phyloP scores from a whole-genome alignment of 2,329 filamentous ascomycete species.

The Thelonectria olida region DNA sequence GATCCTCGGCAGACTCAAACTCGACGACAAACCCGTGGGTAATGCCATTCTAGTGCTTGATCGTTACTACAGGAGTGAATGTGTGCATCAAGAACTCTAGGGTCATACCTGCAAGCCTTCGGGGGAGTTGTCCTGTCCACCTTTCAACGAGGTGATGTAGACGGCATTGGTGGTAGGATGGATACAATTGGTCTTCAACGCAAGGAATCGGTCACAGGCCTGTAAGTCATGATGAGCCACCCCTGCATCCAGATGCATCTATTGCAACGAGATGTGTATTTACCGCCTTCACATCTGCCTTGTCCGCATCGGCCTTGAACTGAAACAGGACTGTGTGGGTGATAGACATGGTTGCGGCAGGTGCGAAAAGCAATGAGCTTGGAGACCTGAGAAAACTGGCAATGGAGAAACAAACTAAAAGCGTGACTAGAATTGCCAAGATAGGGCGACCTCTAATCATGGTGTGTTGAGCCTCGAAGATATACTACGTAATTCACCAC shows the following conservation, averaged over 20 bases:
- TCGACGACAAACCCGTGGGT: slow-evolving; percentile 76
- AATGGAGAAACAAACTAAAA: background rate
- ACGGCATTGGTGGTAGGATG: slow-evolving; percentile 66
- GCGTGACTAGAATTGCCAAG: background rate
- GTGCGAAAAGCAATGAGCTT: background rate
- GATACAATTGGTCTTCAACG: slow-evolving; percentile 66
- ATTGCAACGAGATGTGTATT: slow-evolving; percentile 31
- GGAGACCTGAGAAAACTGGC: background rate
- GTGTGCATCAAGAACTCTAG: background rate
- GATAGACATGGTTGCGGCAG: slow-evolving; percentile 44
- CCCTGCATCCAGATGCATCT: background rate
- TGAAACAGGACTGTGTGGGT: slow-evolving; percentile 76
- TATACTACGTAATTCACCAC: no score
- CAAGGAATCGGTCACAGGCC: slow-evolving; percentile 50
- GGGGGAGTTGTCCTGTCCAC: slow-evolving; percentile 69
- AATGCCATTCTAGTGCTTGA: slow-evolving; percentile 61
- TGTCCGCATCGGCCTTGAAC: slow-evolving; percentile 63
- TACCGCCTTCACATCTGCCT: slow-evolving; percentile 65
- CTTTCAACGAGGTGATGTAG: slow-evolving; percentile 67
- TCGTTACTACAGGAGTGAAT: background rate
- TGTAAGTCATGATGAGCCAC: slow-evolving; percentile 23
- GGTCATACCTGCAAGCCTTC: slow-evolving; percentile 66
- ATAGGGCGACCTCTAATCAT: background rate
- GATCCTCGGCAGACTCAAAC: slow-evolving; percentile 70
- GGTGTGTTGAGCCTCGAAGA: no score